Percentiles rank a stretch among this genome's conserved stretches.
phyloP scores from a whole-genome alignment of 148 eudicot species.

The Hydrangea macrophylla region DNA sequence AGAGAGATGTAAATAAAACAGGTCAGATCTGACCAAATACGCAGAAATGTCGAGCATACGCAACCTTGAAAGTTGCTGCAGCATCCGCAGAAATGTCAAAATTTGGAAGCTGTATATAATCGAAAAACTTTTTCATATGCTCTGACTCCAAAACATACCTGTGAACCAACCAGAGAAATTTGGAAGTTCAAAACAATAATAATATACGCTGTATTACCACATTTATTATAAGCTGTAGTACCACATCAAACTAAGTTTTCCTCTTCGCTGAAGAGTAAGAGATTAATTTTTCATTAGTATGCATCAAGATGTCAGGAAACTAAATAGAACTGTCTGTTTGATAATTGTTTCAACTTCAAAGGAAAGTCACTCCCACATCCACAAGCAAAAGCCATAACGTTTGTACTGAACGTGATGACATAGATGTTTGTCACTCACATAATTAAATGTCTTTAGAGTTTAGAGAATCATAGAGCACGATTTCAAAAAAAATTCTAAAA shows the following conservation, averaged over 20 bases:
- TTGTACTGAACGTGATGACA: background rate
- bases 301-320: too few species aligned
- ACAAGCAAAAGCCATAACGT: background rate
- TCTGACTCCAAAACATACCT: constrained; percentile 91
- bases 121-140: constrained; percentile 87
- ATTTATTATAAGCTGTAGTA: background rate
- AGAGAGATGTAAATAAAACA: too few species aligned
- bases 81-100: constrained; percentile 99
- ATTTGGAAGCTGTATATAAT: constrained; percentile 87
- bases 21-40: too few species aligned
- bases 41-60: constrained; percentile 12
- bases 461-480: too few species aligned
- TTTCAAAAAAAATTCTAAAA: too few species aligned
- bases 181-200: background rate
- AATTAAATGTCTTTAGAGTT: background rate
- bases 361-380: background rate
- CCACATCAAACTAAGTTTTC: background rate
- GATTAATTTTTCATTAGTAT: too few species aligned
- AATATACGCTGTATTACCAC: background rate
- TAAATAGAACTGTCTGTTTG: background rate
- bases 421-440: background rate
- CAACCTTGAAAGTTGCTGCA: constrained; percentile 93
- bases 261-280: background rate
- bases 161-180: constrained; percentile 16
- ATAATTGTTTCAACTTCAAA: background rate